phyloP scores from a whole-genome alignment of 2,329 filamentous ascomycete species.

The Waltergamsia citrina region DNA sequence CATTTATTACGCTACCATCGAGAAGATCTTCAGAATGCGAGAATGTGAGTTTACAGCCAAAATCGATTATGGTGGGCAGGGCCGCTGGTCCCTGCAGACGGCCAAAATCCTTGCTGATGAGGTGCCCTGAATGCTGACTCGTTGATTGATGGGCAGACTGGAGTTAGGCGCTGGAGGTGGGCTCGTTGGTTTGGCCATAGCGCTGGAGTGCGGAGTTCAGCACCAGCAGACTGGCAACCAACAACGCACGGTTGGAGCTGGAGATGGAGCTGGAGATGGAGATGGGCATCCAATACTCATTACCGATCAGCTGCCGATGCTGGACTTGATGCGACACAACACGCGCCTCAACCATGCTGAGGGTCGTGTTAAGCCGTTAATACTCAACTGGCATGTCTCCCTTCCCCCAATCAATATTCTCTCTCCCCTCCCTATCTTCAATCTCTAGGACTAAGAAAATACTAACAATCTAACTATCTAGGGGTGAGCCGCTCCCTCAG shows the following conservation, averaged over 20 bases:
- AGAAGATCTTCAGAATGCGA: slow-evolving; percentile 51
- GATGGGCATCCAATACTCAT: too few relatives aligned
- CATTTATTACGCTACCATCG: slow-evolving; percentile 73
- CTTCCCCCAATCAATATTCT: slow-evolving; percentile 6
- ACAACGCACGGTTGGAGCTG: too few relatives aligned
- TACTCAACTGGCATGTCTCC: slow-evolving; percentile 75
- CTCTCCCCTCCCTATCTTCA: background rate
- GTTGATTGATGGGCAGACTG: slow-evolving; percentile 43
- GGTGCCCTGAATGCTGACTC: slow-evolving; percentile 1
- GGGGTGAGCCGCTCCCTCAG: slow-evolving; percentile 51
- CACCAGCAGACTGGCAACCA: slow-evolving; percentile 48
- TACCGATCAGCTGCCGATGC: slow-evolving; percentile 84
- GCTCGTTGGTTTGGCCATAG: slow-evolving; percentile 62
- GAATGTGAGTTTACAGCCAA: slow-evolving; percentile 56
- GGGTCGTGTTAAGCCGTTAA: slow-evolving; percentile 50
- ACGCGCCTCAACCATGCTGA: slow-evolving; percentile 69
- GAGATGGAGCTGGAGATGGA: too few relatives aligned
- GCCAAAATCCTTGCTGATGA: too few relatives aligned
- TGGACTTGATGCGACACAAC: slow-evolving; percentile 77
- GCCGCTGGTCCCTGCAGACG: background rate
- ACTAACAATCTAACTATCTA: slow-evolving; percentile 14
- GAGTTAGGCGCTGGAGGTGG: slow-evolving; percentile 91
- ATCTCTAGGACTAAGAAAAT: background rate
- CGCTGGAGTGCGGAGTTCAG: slow-evolving; percentile 42
- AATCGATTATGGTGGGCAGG: background rate